phyloP scores from a whole-genome alignment of 768 basidiomycete genomes.

The Exsudoporus frostii region DNA sequence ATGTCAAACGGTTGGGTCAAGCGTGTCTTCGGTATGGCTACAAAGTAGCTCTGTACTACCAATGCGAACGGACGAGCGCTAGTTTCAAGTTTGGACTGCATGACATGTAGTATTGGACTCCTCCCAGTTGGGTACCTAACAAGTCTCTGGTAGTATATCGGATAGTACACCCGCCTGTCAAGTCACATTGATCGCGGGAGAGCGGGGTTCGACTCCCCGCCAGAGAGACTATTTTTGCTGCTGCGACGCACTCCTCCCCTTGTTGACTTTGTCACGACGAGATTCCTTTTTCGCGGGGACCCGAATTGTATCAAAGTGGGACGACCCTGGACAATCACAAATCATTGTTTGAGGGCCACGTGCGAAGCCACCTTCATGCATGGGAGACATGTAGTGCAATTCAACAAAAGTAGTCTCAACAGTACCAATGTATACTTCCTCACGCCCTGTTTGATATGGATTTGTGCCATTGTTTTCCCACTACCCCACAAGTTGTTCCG shows the following conservation, averaged over 20 bases:
- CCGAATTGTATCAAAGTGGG: no score
- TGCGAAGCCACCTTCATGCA: no score
- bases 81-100: no score
- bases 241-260: no score
- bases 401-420: background rate
- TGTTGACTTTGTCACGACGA: no score
- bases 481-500: background rate
- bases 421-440: background rate
- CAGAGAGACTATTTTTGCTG: conserved; percentile 34
- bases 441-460: background rate
- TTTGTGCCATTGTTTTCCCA: background rate
- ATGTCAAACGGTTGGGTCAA: no score
- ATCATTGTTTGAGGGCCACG: no score
- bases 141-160: conserved; percentile 48
- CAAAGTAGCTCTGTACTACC: no score
- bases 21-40: no score
- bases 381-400: background rate
- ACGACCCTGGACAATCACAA: no score
- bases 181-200: conserved; percentile 31
- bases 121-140: background rate
- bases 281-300: no score
- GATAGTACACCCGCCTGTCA: conserved; percentile 50
- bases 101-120: background rate
- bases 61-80: no score
- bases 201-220: conserved; percentile 47